Base-by-base conservation (phyloP, 2,329 filamentous ascomycete species). In the Alternaria longipes region DNA sequence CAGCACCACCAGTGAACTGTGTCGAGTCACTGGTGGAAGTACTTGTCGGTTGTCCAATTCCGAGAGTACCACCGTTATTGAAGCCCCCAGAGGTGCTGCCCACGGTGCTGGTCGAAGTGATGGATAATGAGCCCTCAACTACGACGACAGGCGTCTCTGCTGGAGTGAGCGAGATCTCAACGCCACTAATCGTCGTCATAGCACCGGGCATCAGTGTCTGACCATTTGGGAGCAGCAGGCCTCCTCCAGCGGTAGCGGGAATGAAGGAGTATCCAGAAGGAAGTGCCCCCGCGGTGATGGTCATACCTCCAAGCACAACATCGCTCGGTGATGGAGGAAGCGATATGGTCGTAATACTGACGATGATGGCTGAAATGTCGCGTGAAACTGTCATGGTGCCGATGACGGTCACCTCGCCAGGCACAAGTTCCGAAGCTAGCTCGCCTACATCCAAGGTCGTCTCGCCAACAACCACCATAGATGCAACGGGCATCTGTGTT, bases 181-280 rank as follows among this genome's bases (percentile, higher is more conserved):
- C 34, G 8, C 45, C 54, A 34, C 3, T 4, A 1, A 56, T n/a
- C 1, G 45, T 56, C 1, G 54, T 56, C 18, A 50, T 40, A 9
- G 26, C 34, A 4, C 45, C 54, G 4, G 54, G 45, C 34, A 56
- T 51, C 34, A 52, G n/a, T 3, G 38, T 56, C n/a, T 56, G 34
- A 7, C 54, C 5, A 5, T 56, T 52, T 1, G 46, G 45, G 14
- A 56, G 20, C 1, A 51, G 2, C 1, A 56, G 18, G n/a, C 46
- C 54, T 20, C 45, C 38, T 0, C 54, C 28, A 44, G 16, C 38
- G 7, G 38, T 20, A 1, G 26, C 11, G 5, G 46, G 38, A 9
- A 57, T 7, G 2, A 57, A 52, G 4, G 46, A 34, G 28, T 44
- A 45, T 12, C 54, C 54, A 18, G 28, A n/a, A 2, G 46, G 46